phyloP scores from a whole-genome alignment of 257 asterid species.

The Solanum ahanhuiri region DNA sequence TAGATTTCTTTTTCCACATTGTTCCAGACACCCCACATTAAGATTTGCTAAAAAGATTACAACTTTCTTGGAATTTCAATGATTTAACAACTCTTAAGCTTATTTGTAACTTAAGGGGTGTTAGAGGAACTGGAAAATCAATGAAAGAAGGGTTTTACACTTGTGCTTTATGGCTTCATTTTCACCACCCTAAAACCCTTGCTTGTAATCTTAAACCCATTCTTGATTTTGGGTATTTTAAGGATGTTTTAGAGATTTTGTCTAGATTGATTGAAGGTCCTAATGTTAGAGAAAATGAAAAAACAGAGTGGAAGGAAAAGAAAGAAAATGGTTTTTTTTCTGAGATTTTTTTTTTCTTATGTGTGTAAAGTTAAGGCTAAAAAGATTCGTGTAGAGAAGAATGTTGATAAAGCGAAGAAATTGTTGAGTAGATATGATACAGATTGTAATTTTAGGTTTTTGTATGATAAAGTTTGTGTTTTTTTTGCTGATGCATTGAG shows the following conservation, averaged over 20 bases:
- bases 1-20: slow-evolving; percentile 16
- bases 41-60: background rate
- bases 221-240: slow-evolving; percentile 16
- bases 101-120: slow-evolving; percentile 19
- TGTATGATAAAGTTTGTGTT: background rate
- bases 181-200: slow-evolving; percentile 11
- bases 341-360: too few relatives aligned
- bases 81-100: slow-evolving; percentile 9
- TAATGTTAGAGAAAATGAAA: background rate
- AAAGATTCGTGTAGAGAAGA: background rate
- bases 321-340: background rate
- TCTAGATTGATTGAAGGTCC: background rate
- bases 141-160: slow-evolving; percentile 14
- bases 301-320: background rate
- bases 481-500: background rate
- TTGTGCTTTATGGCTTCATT: slow-evolving; percentile 15
- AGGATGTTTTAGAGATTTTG: slow-evolving; percentile 19
- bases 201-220: slow-evolving; percentile 9
- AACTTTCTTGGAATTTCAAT: slow-evolving; percentile 13
- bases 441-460: background rate
- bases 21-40: slow-evolving; percentile 12
- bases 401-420: background rate
- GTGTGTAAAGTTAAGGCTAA: background rate
- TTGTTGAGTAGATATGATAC: too few relatives aligned
- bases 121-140: slow-evolving; percentile 20